Base-by-base conservation (phyloP, 345 rosid species). In the Mercurialis annua region DNA sequence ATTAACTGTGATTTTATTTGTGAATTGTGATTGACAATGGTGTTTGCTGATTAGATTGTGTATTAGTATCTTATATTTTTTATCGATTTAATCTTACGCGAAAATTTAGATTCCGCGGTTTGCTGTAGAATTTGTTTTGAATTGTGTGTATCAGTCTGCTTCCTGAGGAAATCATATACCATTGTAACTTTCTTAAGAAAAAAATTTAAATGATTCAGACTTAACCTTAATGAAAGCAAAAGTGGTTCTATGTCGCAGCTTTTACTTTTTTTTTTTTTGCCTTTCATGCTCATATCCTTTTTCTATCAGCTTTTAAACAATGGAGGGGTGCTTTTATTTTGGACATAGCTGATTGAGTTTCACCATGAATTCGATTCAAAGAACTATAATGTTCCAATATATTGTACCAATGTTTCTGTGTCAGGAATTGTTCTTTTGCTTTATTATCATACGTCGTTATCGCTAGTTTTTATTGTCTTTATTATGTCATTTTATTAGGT, bases 351-450 rank as follows among this genome's bases (percentile, higher is more conserved):
- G 20, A 38, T 58, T 34, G 62, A 12, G 12, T 27, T 58, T 18
- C 6, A 27, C 53, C 12, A 14, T 27, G 42, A 46, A 48, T 30
- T 40, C 43, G 36, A 16, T 26, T 60, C 48, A 21, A 33, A 62
- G 24, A 43, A 40, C 40, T 2, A 30, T 55, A n/a, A 67, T 21
- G 31, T 18, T 43, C n/a, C 8, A 2, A 7, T 43, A 36, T 36
- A 50, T 50, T 24, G 38, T 34, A 17, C 38, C 17, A 36, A 1
- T 43, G 44, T 55, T 59, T 33, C n/a, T 33, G 18, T 49, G 36
- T 50, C 66, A 69, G 34, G 27, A 61, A 61, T 52, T 17, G 26
- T 70, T 70, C 62, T n/a, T n/a, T n/a, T 36, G 11, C 53, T 54
- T 62, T 54, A n/a, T 50, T 38, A 69, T 48, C 12, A 59, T 69